These are phyloP conservation scores for Trichoderma sp. DNA, from an alignment of 2,329 filamentous ascomycete species.

Conservation along the genomic window DNA sequence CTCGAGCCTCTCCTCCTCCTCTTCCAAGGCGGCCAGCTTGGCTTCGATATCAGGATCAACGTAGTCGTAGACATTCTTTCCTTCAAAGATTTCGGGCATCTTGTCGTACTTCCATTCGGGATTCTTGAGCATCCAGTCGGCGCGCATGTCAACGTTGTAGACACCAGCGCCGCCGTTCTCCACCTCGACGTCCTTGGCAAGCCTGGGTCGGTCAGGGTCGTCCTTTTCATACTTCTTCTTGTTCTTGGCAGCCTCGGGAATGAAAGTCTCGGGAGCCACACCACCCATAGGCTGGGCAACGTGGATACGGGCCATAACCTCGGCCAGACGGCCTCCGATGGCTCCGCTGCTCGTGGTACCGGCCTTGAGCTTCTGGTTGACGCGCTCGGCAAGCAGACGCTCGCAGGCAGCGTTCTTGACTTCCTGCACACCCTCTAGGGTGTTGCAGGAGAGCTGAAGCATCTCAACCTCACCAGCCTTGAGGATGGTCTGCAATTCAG, in stretches of 20 bases:
- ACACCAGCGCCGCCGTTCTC: slow-evolving; percentile 95
- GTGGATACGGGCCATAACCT: slow-evolving; percentile 92
- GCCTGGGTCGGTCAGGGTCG: slow-evolving; percentile 77
- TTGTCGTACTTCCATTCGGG: slow-evolving; percentile 95
- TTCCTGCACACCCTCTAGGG: slow-evolving; percentile 86
- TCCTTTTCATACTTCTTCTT: slow-evolving; percentile 86
- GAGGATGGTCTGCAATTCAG: slow-evolving; percentile 73
- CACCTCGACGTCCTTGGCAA: slow-evolving; percentile 85
- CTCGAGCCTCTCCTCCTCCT: slow-evolving; percentile 91
- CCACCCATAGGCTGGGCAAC: slow-evolving; percentile 91
- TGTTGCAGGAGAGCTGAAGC: slow-evolving; percentile 91
- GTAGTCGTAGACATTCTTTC: slow-evolving; percentile 97
- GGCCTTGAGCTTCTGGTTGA: slow-evolving; percentile 94
- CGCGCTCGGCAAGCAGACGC: slow-evolving; percentile 85
- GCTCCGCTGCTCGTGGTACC: slow-evolving; percentile 74
- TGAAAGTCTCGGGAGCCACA: slow-evolving; percentile 73
- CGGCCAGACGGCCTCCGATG: slow-evolving; percentile 77
- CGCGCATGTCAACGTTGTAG: slow-evolving; percentile 88
- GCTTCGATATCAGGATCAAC: slow-evolving; percentile 94
- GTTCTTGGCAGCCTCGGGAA: slow-evolving; percentile 79
- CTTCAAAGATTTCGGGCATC: slow-evolving; percentile 89
- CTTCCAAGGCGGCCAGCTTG: slow-evolving; percentile 87
- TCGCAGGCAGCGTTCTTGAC: slow-evolving; percentile 96
- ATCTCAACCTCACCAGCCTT: slow-evolving; percentile 90
- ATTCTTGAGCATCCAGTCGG: slow-evolving; percentile 83